A percentile compares a stretch with the other conserved stretches of the same genome.
Evolutionary conservation across 1,139 yeast genomes (phyloP).

Genomic region (Diutina pseudorugosa): DNA sequence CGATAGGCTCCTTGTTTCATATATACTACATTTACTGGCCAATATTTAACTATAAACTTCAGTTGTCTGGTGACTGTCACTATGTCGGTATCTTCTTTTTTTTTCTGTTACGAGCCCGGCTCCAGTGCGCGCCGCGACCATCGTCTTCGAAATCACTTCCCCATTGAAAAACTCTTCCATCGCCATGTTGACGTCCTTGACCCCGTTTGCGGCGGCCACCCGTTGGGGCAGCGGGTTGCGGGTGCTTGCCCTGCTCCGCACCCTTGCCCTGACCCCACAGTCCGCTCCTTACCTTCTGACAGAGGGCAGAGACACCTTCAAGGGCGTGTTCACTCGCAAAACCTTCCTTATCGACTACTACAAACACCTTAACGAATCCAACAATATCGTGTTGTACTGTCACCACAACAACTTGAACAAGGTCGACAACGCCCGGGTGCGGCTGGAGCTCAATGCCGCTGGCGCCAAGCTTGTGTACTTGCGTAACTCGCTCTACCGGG

Average conservation of each 20-base stretch:
- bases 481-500: conserved; percentile 57
- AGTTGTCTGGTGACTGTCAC: no score
- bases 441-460: conserved; percentile 46
- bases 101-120: neutral
- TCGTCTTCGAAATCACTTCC: neutral
- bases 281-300: neutral
- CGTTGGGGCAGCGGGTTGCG: neutral
- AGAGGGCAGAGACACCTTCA: conserved; percentile 30
- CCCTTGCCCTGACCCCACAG: neutral
- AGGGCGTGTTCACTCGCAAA: conserved; percentile 54
- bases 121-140: neutral
- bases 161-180: neutral
- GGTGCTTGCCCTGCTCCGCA: neutral
- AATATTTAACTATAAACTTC: no score
- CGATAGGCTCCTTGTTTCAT: no score
- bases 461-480: conserved; percentile 62
- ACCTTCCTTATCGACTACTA: conserved; percentile 76
- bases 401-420: conserved; percentile 78
- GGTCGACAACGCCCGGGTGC: conserved; percentile 49
- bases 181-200: neutral
- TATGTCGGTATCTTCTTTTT: neutral
- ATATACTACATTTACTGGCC: no score
- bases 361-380: conserved; percentile 53
- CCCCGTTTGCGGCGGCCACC: neutral
- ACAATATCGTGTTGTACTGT: conserved; percentile 58